Base-by-base conservation (phyloP, 352 stramenopile genomes). In the Pythium aphanidermatum region DNA sequence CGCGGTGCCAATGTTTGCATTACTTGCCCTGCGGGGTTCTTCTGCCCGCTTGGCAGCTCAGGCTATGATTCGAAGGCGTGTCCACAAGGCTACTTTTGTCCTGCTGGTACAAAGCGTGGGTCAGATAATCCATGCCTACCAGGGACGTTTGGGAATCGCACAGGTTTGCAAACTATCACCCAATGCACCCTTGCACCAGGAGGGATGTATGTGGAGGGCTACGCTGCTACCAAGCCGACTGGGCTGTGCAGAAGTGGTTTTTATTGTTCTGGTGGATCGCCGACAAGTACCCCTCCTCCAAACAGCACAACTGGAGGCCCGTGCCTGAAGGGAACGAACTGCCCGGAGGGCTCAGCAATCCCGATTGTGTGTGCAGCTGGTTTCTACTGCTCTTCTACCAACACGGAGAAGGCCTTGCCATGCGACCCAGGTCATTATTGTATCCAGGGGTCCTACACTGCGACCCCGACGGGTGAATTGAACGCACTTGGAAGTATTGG, bases 351-450 rank as follows among this genome's bases (percentile, higher is more conserved):
- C 2, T 96, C 86, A 0, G 78, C 82, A 5, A 52, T 87, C 0
- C 82, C 87, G 7, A 95, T 88, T 24, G 70, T 90, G 21, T 95
- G 84, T 28, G 68, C 71, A 28, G 80, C 79, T 17, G 84, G 83
- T 3, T 73, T 67, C 4, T 94, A 92, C 42, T 95, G 84, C 35
- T 68, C 70, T 0, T 88, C 82, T 4, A 83, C 74, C 3, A 90
- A 93, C 46, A 85, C 68, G 0, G 61, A 88, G 10, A 58, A 67
- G 27, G 79, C 83, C 5, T 24, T 89, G 7, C 70, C 74, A 0
- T 97, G 89, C 27, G 54, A 72, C 4, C 50, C 72, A 26, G 89
- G 89, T 0, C 96, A 89, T 53, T 96, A 94, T 53, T 97, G 87
- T 40, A 60, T 95, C 0, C 84, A 94, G 52, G 79, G 80, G 8